These are phyloP conservation scores for Ascocoryne sarcoides DNA, from an alignment of 2,329 filamentous ascomycete species.

Conservation along the genomic window DNA sequence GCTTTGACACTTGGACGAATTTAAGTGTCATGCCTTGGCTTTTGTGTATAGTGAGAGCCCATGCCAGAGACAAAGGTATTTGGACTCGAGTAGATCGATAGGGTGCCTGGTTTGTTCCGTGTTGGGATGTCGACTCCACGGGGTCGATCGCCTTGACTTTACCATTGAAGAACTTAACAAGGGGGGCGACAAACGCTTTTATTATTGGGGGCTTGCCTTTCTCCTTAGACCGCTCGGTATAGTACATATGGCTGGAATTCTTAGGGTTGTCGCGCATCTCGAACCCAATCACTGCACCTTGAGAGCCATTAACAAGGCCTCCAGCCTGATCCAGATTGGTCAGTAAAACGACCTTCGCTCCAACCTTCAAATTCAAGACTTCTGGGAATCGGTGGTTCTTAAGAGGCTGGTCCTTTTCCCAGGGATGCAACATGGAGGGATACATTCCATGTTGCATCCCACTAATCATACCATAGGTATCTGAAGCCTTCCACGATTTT, in stretches of 20 bases:
- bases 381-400: conserved; percentile 15
- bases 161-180: conserved; percentile 20
- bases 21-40: conserved; percentile 74
- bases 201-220: not conserved
- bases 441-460: not conserved
- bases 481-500: conserved; percentile 13
- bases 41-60: conserved; percentile 96
- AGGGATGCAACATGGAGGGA: not conserved
- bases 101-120: conserved; percentile 6
- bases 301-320: conserved; percentile 24
- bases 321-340: conserved; percentile 11
- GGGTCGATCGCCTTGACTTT: conserved; percentile 6
- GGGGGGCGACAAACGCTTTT: conserved; percentile 3
- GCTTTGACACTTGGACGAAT: conserved; percentile 19
- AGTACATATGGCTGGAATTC: not conserved
- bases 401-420: conserved; percentile 10
- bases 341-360: conserved; percentile 24
- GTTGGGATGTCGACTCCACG: conserved; percentile 6
- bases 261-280: not conserved
- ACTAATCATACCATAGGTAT: conserved; percentile 2
- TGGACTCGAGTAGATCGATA: conserved; percentile 30
- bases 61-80: conserved; percentile 77
- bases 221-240: not conserved
- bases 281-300: conserved; percentile 22
- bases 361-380: conserved; percentile 16